Percentiles rank a stretch among this genome's conserved stretches.
These are phyloP conservation scores for Neurospora sp. DNA, from an alignment of 495 filamentous ascomycete species.

Conservation along the genomic window DNA sequence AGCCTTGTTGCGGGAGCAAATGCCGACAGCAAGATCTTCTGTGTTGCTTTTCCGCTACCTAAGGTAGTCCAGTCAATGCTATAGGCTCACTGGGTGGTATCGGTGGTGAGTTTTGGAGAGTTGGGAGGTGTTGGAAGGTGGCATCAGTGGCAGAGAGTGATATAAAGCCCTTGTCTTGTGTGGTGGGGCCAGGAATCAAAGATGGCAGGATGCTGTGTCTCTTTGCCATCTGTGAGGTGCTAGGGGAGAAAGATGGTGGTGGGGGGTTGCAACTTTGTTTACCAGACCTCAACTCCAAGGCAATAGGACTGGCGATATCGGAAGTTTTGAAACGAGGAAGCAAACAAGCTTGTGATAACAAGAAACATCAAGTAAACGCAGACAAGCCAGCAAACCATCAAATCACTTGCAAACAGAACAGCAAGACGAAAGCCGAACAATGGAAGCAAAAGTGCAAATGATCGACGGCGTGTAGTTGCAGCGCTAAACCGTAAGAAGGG, in stretches of 20 bases:
- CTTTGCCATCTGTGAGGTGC: background rate
- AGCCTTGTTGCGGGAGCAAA: conserved; percentile 4
- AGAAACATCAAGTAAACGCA: background rate
- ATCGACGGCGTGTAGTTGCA: background rate
- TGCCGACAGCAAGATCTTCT: conserved; percentile 7
- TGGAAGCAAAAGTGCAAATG: background rate
- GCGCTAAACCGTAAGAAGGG: background rate
- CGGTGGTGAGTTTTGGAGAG: background rate
- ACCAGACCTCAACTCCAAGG: background rate
- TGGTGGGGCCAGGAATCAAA: background rate
- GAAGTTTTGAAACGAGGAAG: background rate
- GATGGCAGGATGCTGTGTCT: background rate
- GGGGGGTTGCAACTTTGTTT: background rate
- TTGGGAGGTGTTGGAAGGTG: background rate
- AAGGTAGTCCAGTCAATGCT: background rate
- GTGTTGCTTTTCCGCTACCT: background rate
- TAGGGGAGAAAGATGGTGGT: background rate
- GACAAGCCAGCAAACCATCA: background rate
- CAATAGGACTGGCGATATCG: background rate
- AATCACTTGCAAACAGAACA: background rate
- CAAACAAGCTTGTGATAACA: background rate
- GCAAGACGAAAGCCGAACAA: background rate
- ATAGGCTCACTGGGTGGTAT: background rate
- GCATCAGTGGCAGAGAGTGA: background rate
- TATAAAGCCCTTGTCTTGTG: background rate